Percentiles rank a stretch among this genome's conserved stretches.
phyloP scores from a whole-genome alignment of 192 early-diverging fungal genomes.

The Entophlyctis luteolus region DNA sequence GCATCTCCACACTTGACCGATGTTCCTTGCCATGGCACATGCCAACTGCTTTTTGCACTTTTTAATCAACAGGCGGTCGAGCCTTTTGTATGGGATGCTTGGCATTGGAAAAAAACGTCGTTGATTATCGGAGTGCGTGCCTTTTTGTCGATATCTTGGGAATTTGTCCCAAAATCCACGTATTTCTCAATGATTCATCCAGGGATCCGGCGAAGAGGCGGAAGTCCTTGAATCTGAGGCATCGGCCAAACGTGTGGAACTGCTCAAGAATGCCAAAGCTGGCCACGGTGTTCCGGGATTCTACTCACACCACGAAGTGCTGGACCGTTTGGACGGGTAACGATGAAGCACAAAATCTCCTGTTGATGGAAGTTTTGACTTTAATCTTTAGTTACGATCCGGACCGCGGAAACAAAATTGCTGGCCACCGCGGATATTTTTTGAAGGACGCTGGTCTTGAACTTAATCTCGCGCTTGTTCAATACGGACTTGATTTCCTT shows the following conservation, averaged over 20 bases:
- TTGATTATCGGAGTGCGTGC: slow-evolving; percentile 9
- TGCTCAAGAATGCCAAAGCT: slow-evolving; percentile 28
- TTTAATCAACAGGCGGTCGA: neutral
- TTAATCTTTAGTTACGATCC: slow-evolving; percentile 28
- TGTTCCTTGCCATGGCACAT: no score
- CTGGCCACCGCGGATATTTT: slow-evolving; percentile 99
- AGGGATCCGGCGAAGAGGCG: slow-evolving; percentile 9
- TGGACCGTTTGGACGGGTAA: slow-evolving; percentile 85
- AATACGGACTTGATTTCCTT: slow-evolving; percentile 92
- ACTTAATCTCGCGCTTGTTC: slow-evolving; percentile 92
- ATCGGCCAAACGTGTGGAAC: neutral
- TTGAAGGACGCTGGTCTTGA: slow-evolving; percentile 92
- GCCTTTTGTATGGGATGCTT: neutral
- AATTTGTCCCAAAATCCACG: neutral
- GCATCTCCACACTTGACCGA: neutral
- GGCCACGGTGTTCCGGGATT: slow-evolving; percentile 54
- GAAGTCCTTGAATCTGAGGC: slow-evolving; percentile 12
- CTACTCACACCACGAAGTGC: slow-evolving; percentile 83
- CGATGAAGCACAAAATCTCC: slow-evolving; percentile 60
- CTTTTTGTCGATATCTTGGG: neutral
- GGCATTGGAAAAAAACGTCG: neutral
- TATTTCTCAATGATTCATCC: neutral
- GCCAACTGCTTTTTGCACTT: no score
- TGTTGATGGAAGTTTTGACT: neutral
- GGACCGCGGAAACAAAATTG: slow-evolving; percentile 72